Conservation (phyloP, 257 asterid genomes). For the Lithospermum erythrorhizon region DNA sequence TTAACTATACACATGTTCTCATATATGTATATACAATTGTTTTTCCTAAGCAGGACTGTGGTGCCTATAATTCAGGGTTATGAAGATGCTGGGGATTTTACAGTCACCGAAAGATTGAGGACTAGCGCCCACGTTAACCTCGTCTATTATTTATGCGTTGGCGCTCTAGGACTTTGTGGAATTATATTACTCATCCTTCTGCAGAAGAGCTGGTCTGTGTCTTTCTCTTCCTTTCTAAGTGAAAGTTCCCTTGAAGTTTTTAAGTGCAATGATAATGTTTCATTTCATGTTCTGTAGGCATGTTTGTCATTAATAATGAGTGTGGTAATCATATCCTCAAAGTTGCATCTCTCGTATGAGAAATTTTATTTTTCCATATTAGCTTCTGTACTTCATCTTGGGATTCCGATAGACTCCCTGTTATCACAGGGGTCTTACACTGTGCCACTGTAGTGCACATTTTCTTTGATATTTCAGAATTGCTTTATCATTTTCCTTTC, state of each 20-base stretch:
- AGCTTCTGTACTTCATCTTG: no score
- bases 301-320: no score
- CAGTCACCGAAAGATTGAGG: constrained; percentile 50
- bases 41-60: constrained; percentile 67
- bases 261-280: no score
- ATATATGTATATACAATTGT: constrained; percentile 28
- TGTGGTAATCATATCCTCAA: no score
- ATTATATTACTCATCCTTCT: constrained; percentile 2
- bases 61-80: constrained; percentile 82
- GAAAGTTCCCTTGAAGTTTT: no score
- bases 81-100: constrained; percentile 87
- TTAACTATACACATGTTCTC: constrained; percentile 18
- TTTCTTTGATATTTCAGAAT: background rate
- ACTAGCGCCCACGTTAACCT: constrained; percentile 64
- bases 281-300: no score
- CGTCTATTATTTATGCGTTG: constrained; percentile 48
- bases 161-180: constrained; percentile 26
- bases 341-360: no score
- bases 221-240: background rate
- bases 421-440: no score
- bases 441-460: background rate
- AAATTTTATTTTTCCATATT: no score
- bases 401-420: no score
- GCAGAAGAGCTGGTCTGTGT: constrained; percentile 1
- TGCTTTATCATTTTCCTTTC: background rate